phyloP scores from a whole-genome alignment of 306 rosid species.

The Dalbergia cochinchinensis region DNA sequence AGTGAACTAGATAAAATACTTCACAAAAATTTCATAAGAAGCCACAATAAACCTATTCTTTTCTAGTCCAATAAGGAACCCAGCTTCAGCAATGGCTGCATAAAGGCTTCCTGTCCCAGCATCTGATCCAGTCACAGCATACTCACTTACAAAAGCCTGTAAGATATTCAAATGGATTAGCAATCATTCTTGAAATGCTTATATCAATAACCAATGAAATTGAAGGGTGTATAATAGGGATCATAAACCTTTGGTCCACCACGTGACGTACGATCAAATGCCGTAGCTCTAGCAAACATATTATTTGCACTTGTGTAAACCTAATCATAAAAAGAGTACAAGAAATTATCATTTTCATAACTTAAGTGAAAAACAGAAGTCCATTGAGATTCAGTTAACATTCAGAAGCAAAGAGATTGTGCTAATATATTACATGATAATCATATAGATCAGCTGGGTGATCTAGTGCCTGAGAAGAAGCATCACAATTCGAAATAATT shows the following conservation, averaged over 20 bases:
- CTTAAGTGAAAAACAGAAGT: slow-evolving; percentile 1
- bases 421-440: slow-evolving; percentile 74
- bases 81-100: slow-evolving; percentile 90
- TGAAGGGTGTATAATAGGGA: slow-evolving; percentile 23
- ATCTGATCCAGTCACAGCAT: slow-evolving; percentile 84
- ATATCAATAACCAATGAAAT: slow-evolving; percentile 21
- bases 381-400: not conserved
- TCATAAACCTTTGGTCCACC: slow-evolving; percentile 54
- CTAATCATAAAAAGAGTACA: slow-evolving; percentile 52
- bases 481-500: slow-evolving; percentile 92
- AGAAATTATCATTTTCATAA: slow-evolving; percentile 33
- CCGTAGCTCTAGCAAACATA: slow-evolving; percentile 68
- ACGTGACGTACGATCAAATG: slow-evolving; percentile 66
- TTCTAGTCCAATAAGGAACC: slow-evolving; percentile 87
- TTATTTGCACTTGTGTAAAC: slow-evolving; percentile 74
- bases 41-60: slow-evolving; percentile 71
- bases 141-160: slow-evolving; percentile 98
- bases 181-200: not conserved
- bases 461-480: slow-evolving; percentile 67
- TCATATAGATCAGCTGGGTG: slow-evolving; percentile 95
- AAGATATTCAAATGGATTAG: slow-evolving; percentile 37
- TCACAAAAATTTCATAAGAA: slow-evolving; percentile 18
- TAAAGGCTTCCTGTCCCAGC: slow-evolving; percentile 87
- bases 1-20: slow-evolving; percentile 26
- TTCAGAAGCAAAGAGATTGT: slow-evolving; percentile 21